These are phyloP conservation scores for Fusarium udum DNA, from an alignment of 2,329 filamentous ascomycete species.

Conservation along the genomic window DNA sequence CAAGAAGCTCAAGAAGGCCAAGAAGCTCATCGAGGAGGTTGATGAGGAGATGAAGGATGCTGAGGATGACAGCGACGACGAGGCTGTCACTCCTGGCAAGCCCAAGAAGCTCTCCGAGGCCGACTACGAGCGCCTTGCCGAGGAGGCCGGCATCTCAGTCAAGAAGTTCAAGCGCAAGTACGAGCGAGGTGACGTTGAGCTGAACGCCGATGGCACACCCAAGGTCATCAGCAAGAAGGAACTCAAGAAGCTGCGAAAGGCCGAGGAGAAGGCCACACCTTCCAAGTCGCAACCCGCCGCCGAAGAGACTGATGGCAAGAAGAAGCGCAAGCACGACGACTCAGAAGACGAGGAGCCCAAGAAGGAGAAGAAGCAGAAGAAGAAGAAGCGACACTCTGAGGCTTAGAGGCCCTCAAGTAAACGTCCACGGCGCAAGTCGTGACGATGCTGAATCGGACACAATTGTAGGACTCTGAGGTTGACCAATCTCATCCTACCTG, in stretches of 20 bases:
- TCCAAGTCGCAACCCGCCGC: slow-evolving; percentile 55
- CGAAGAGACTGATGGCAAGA: slow-evolving; percentile 53
- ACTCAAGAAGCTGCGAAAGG: slow-evolving; percentile 75
- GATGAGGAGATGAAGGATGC: slow-evolving; percentile 58
- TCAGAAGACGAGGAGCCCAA: slow-evolving; percentile 70
- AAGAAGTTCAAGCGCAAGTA: slow-evolving; percentile 83
- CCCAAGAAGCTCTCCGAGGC: slow-evolving; percentile 61
- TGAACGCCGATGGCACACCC: slow-evolving; percentile 72
- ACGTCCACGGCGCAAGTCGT: slow-evolving; percentile 20
- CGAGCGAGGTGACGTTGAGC: slow-evolving; percentile 77
- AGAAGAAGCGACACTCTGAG: slow-evolving; percentile 56
- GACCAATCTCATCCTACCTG: slow-evolving; percentile 26
- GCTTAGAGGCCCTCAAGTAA: slow-evolving; percentile 42
- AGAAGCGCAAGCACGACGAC: slow-evolving; percentile 76
- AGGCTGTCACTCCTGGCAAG: slow-evolving; percentile 47
- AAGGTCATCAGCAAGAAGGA: slow-evolving; percentile 79
- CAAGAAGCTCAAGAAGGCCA: slow-evolving; percentile 51
- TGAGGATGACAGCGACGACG: slow-evolving; percentile 50
- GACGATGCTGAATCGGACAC: slow-evolving; percentile 37
- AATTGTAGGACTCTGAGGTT: slow-evolving; percentile 24
- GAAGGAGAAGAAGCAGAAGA: slow-evolving; percentile 66
- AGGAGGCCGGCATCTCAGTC: slow-evolving; percentile 73
- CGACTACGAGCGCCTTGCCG: slow-evolving; percentile 69
- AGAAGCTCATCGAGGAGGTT: slow-evolving; percentile 55
- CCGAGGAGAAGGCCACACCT: slow-evolving; percentile 60